These are phyloP conservation scores for Yamadazyma dendronema DNA, from an alignment of 1,139 yeast genomes.

Conservation along the genomic window DNA sequence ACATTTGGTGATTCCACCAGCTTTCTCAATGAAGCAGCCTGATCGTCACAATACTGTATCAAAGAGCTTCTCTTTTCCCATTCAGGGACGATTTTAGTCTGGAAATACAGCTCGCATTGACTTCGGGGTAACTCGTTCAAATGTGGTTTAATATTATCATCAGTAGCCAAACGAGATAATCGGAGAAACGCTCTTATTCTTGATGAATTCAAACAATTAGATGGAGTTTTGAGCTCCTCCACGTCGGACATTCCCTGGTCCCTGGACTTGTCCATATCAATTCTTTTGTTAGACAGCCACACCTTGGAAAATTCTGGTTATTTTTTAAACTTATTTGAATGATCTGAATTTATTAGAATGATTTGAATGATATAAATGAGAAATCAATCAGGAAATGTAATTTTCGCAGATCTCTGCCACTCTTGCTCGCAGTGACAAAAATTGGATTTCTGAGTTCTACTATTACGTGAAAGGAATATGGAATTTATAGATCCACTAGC, in stretches of 20 bases:
- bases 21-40: slow-evolving; percentile 23
- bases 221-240: slow-evolving; percentile 21
- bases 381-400: background rate
- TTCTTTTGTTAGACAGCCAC: slow-evolving; percentile 1
- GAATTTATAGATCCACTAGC: slow-evolving; percentile 9
- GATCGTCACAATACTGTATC: slow-evolving; percentile 31
- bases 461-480: slow-evolving; percentile 3
- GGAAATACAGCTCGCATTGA: slow-evolving; percentile 31
- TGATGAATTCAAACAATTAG: slow-evolving; percentile 33
- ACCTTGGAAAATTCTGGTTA: background rate
- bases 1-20: slow-evolving; percentile 11
- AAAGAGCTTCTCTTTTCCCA: slow-evolving; percentile 34
- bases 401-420: background rate
- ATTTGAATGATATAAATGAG: background rate
- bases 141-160: slow-evolving; percentile 40
- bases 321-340: background rate
- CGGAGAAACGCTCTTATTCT: slow-evolving; percentile 40
- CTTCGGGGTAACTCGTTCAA: slow-evolving; percentile 26
- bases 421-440: no score
- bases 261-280: background rate
- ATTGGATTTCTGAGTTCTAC: no score
- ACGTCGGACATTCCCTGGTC: background rate
- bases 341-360: slow-evolving; percentile 1
- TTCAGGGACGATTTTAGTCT: slow-evolving; percentile 30
- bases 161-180: slow-evolving; percentile 37